These are phyloP conservation scores for Ophiostoma australiae DNA, from an alignment of 2,329 filamentous ascomycete genomes.

Conservation along the genomic window DNA sequence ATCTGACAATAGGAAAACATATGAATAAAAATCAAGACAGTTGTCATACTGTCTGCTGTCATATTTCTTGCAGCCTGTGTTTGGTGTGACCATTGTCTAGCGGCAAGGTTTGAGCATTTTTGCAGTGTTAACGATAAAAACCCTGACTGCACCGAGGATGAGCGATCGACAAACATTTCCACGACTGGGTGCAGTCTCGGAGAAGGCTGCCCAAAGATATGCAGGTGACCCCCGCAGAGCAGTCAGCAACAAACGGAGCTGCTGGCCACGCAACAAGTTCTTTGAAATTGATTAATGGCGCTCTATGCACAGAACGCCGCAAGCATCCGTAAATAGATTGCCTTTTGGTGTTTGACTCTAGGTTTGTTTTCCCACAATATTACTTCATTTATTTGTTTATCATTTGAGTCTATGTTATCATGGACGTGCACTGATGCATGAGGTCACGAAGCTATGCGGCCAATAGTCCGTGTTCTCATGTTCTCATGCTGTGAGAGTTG, in stretches of 20 bases:
- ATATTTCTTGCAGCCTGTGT: not conserved
- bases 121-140: not conserved
- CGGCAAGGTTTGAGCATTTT: not conserved
- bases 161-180: not conserved
- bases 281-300: not conserved
- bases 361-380: not conserved
- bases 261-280: not conserved
- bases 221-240: not conserved
- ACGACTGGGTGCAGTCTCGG: not conserved
- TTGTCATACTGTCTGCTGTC: not conserved
- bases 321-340: not conserved
- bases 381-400: not conserved
- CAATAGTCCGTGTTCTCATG: constrained; percentile 1
- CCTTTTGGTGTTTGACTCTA: not conserved
- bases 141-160: not conserved
- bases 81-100: not conserved
- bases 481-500: constrained; percentile 6
- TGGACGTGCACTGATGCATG: not conserved
- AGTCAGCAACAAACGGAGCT: not conserved
- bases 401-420: not conserved
- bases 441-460: not conserved
- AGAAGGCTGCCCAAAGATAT: not conserved
- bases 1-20: not conserved
- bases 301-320: not conserved
- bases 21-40: not conserved